Evolutionary conservation across 768 basidiomycete species (phyloP), one percentile per base, ranked within the genome.

Genomic region (Boletales sp.): DNA sequence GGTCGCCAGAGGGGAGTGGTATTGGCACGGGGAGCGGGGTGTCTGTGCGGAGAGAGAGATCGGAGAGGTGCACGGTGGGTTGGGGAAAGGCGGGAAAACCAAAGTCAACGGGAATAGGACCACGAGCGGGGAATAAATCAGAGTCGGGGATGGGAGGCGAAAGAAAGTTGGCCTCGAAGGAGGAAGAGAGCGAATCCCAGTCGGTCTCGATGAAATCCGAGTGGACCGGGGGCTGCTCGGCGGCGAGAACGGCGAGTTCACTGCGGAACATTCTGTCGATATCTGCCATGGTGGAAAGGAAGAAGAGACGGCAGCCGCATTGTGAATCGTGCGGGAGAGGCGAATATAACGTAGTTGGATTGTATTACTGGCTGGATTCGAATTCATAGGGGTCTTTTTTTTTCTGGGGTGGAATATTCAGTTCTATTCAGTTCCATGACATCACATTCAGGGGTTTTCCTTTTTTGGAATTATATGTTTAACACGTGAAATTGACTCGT

Each of bases 401-500:
- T 14, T 43, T 33, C 31, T 9, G 31, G 41, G 41, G 9, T 31
- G n/a, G 13, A 18, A 5, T 5, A 11, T 5, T 21, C 17, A 44
- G 18, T 41, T 48, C 37, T 28, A 28, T 30, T 42, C 10, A 13
- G 41, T 21, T 1, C 1, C 10, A 42, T 43, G 41, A 43, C 41
- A 43, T 49, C 41, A 46, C 3, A 32, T 19, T 42, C 49, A 50
- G 57, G 49, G 31, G 40, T 0, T 51, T 49, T 0, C 58, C 41
- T 42, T 50, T 33, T 50, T 7, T 7, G 36, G 49, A 33, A 19
- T 25, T 18, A 30, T 32, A 14, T n/a, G 21, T 15, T 40, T 50
- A 53, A 58, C 65, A 65, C 60, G 64, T 65, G 65, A 67, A 67
- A 53, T 2, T 15, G 0, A 9, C 46, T 46, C 30, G 33, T n/a